Base-by-base conservation (phyloP, 768 basidiomycete genomes). In the Amanita exitialis region DNA sequence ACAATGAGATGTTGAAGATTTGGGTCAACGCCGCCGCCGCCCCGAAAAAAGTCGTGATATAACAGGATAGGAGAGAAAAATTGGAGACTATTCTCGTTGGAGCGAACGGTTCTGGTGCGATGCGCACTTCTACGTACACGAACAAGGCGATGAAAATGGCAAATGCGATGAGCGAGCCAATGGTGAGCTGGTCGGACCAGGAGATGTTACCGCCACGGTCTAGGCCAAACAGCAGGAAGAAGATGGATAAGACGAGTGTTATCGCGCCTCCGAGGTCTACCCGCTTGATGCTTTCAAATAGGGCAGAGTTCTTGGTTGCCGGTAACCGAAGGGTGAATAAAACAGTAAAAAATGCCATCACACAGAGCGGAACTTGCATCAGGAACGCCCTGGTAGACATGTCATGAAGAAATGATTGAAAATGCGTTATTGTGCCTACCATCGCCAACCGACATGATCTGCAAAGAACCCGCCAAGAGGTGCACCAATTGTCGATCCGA, bases 371-470 rank as follows among this genome's bases (percentile, higher is more conserved):
- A 0, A 81, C 74, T 68, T 82, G 80, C 7, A 79, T 57, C 4
- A 80, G 65, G 67, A 83, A 84, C 0, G 71, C 79, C 76, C 78
- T 36, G 9, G 9, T 25, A 23, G 23, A 23, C 23, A 2, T 21
- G 30, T 23, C 39, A 25, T 44, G 45, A 3, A 20, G 28, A 35
- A 27, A 15, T 20, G n/a, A 15, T 10, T 2, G 2, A 38, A 27
- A 15, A 10, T 28, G 32, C 34, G 7, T 12, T 6, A 30, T 18
- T 39, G 25, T 10, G 56, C 60, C 6, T 46, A 78, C 80, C 82
- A 83, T 61, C 82, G 63, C 83, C 83, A 86, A 3, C 82, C 82
- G 41, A 83, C 75, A 10, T 66, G 76, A 57, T 85, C 83, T 1
- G 78, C 71, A 2, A 86, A 64, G 36, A 77, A 70, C 5, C 83